A percentile compares a stretch with the other conserved stretches of the same genome.
phyloP scores from a whole-genome alignment of 1,284 basidiomycete species.

The Apiotrichum laibachii region DNA sequence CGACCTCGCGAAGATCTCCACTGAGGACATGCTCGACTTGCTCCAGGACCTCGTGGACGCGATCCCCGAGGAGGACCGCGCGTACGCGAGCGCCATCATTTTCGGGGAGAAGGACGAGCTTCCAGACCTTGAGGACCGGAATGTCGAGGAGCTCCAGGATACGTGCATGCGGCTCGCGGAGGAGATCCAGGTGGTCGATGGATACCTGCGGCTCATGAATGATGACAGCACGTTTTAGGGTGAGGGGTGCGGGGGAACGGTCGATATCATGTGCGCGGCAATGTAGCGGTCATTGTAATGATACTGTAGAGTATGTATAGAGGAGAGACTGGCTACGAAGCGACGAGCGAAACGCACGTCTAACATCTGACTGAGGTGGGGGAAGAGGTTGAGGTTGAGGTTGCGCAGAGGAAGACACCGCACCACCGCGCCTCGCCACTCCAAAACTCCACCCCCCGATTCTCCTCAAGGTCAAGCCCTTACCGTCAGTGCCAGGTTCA shows the following conservation, averaged over 20 bases:
- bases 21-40: not conserved
- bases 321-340: not conserved
- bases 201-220: not conserved
- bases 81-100: not conserved
- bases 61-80: not conserved
- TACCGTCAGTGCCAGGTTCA: no score
- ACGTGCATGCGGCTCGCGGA: not conserved
- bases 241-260: no score
- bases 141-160: not conserved
- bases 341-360: no score
- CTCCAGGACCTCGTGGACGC: not conserved
- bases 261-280: not conserved
- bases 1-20: not conserved
- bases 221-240: conserved; percentile 1
- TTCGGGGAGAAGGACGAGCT: not conserved
- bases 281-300: not conserved
- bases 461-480: no score
- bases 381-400: no score
- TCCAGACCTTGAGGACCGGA: conserved; percentile 1
- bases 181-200: not conserved
- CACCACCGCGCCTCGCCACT: no score
- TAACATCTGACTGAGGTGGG: no score
- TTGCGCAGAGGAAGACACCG: no score
- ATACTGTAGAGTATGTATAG: not conserved
- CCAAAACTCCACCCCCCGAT: no score